These are phyloP conservation scores for Populus euphratica DNA, from an alignment of 345 rosid species.

Conservation along the genomic window DNA sequence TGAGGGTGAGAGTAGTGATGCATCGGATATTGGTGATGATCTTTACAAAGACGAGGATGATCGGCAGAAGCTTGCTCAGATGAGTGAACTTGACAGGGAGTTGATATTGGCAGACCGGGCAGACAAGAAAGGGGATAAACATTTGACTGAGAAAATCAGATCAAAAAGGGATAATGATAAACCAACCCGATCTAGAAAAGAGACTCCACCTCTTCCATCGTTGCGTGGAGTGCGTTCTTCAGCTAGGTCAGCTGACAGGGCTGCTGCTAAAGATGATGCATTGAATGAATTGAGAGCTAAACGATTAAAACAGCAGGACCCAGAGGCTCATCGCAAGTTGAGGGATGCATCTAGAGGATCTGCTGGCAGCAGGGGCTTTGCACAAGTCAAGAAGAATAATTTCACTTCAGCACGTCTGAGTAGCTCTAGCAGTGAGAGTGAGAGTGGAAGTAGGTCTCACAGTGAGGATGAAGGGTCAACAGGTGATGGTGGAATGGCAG, in stretches of 20 bases:
- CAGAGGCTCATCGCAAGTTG: constrained; percentile 69
- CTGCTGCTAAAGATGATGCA: constrained; percentile 92
- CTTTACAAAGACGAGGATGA: constrained; percentile 89
- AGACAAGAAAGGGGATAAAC: constrained; percentile 87
- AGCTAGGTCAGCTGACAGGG: constrained; percentile 89
- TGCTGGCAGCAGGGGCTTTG: constrained; percentile 53
- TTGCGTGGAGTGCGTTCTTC: constrained; percentile 77
- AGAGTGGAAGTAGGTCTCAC: constrained; percentile 72
- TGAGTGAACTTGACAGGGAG: constrained; percentile 91
- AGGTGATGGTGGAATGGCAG: constrained; percentile 80
- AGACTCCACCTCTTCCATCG: constrained; percentile 54
- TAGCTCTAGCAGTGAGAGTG: constrained; percentile 88
- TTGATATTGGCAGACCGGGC: constrained; percentile 84
- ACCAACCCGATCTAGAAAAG: constrained; percentile 54
- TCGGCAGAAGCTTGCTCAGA: constrained; percentile 60
- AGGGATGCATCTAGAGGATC: constrained; percentile 72
- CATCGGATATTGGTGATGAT: constrained; percentile 85
- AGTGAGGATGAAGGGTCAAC: constrained; percentile 85
- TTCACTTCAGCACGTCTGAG: constrained; percentile 60
- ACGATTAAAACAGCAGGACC: constrained; percentile 89
- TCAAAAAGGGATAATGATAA: constrained; percentile 73
- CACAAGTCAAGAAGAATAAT: constrained; percentile 66
- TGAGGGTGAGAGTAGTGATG: constrained; percentile 73
- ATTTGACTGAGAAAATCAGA: constrained; percentile 73
- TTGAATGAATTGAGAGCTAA: constrained; percentile 85